Evolutionary conservation across 805 yeast species (phyloP).

Genomic region (Helenozyma rhizophorensis): DNA sequence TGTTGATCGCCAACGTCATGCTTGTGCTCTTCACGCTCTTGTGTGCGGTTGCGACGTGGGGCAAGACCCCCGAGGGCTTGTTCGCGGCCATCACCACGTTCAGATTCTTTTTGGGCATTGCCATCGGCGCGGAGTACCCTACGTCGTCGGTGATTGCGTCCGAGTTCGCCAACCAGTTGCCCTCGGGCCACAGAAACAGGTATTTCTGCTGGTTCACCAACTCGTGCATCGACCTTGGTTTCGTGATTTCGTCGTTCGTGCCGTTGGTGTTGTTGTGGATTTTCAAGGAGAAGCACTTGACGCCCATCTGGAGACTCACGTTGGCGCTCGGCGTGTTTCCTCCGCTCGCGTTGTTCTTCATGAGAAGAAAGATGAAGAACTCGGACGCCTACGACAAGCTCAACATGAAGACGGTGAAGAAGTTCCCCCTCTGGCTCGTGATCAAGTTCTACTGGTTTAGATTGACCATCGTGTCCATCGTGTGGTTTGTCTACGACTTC

Average conservation of each 20-base stretch:
- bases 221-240: conserved; percentile 82
- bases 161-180: conserved; percentile 76
- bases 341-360: conserved; percentile 70
- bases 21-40: conserved; percentile 75
- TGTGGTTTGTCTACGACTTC: conserved; percentile 93
- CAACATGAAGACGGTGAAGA: conserved; percentile 55
- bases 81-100: conserved; percentile 79
- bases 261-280: conserved; percentile 86
- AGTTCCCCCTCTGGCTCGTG: conserved; percentile 63
- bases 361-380: conserved; percentile 74
- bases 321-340: conserved; percentile 88
- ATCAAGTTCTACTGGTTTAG: conserved; percentile 85
- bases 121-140: conserved; percentile 94
- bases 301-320: conserved; percentile 88
- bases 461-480: conserved; percentile 59
- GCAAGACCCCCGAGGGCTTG: conserved; percentile 68
- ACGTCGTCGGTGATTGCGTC: conserved; percentile 92
- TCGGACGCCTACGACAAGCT: conserved; percentile 66
- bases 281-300: conserved; percentile 63
- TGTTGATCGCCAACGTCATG: conserved; percentile 73
- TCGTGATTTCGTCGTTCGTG: conserved; percentile 77
- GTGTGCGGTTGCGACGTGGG: conserved; percentile 68
- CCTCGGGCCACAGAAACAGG: conserved; percentile 82
- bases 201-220: conserved; percentile 89
- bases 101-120: conserved; percentile 84